Evolutionary conservation across 1,284 basidiomycete species (phyloP).

Genomic region (Ustilago crameri): DNA sequence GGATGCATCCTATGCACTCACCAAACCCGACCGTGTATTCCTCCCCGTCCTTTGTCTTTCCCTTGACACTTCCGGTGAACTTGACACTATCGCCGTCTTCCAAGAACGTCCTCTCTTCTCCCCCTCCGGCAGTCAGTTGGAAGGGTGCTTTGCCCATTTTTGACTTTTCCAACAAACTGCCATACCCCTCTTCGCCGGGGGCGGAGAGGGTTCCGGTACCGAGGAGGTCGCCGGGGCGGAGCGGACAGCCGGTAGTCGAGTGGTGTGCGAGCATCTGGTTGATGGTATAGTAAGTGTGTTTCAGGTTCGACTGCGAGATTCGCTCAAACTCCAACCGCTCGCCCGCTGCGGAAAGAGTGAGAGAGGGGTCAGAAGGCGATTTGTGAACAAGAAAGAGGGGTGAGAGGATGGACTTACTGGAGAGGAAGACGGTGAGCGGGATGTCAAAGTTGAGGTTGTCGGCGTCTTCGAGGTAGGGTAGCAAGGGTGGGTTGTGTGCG

Average conservation of each 20-base stretch:
- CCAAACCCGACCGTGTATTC: constrained; percentile 25
- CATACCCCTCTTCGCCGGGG: constrained; percentile 20
- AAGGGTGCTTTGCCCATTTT: constrained; percentile 10
- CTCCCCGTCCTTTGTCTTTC: not conserved
- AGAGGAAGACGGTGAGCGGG: constrained; percentile 21
- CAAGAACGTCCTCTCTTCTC: constrained; percentile 19
- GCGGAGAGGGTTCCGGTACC: constrained; percentile 44
- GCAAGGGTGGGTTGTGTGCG: constrained; percentile 27
- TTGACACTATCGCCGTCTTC: constrained; percentile 29
- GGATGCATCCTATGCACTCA: constrained; percentile 15
- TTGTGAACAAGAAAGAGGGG: not conserved
- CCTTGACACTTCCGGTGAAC: constrained; percentile 6
- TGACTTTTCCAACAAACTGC: constrained; percentile 27
- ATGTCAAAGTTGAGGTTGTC: constrained; percentile 40
- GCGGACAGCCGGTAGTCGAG: constrained; percentile 36
- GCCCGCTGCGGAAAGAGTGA: not conserved
- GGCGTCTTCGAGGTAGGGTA: constrained; percentile 32
- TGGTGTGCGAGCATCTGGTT: constrained; percentile 50
- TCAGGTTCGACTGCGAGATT: constrained; percentile 17
- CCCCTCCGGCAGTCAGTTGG: not conserved
- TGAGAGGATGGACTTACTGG: not conserved
- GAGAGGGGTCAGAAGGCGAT: no score
- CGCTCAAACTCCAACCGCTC: no score
- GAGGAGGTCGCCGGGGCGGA: constrained; percentile 29
- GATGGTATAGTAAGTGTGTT: constrained; percentile 43